Conservation (phyloP, 768 basidiomycete genomes). For the Auriscalpium vulgare region DNA sequence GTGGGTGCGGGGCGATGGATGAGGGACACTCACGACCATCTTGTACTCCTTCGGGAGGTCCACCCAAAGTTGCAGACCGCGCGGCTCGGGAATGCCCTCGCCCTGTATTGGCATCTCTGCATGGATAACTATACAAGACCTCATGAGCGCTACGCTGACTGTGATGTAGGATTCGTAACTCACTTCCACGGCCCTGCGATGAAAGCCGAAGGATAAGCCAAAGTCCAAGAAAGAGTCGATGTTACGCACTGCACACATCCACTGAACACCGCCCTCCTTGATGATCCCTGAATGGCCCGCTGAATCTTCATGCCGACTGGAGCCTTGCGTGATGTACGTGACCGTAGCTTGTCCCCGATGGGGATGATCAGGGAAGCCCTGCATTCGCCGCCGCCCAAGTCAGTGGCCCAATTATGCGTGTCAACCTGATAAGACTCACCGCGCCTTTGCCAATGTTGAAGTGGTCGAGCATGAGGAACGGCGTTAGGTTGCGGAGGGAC, state of each 20-base stretch:
- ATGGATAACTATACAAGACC: constrained; percentile 43
- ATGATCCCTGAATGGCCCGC: constrained; percentile 77
- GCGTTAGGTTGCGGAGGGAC: constrained; percentile 71
- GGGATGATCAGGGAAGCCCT: constrained; percentile 92
- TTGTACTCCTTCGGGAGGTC: constrained; percentile 79
- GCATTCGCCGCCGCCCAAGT: neutral
- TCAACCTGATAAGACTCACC: constrained; percentile 30
- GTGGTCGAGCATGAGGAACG: constrained; percentile 88
- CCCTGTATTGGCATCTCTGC: constrained; percentile 86
- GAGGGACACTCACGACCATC: constrained; percentile 45
- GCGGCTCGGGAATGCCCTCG: constrained; percentile 57
- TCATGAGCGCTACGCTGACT: too few relatives aligned
- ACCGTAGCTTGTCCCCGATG: constrained; percentile 86
- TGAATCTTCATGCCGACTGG: constrained; percentile 86
- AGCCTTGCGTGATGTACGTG: constrained; percentile 83
- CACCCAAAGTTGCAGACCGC: constrained; percentile 84
- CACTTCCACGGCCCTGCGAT: constrained; percentile 48
- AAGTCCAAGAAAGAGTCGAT: neutral
- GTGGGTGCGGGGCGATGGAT: constrained; percentile 2
- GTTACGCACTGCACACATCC: constrained; percentile 77
- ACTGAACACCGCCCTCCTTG: constrained; percentile 80
- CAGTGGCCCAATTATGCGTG: neutral
- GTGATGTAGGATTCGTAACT: constrained; percentile 9
- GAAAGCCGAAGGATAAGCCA: neutral
- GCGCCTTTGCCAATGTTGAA: constrained; percentile 66